Evolutionary conservation across 805 yeast species (phyloP), one percentile per base, ranked within the genome.

Genomic region (Kregervanrija fluxuum): DNA sequence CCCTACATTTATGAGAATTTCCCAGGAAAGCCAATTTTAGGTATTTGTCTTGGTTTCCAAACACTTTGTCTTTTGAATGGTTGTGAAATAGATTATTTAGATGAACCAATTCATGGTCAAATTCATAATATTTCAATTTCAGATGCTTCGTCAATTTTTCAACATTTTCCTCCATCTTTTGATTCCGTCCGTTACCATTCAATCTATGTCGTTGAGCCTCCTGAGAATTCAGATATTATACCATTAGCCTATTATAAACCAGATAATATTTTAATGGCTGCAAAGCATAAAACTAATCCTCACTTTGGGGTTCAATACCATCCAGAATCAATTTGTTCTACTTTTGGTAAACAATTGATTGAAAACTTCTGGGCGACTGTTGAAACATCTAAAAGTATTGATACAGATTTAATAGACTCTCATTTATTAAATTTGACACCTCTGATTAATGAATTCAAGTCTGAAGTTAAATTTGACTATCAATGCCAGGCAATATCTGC

Each of bases 281-380:
- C 75, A 0, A 74, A 67, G 56, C 90, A 86, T 55, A 52, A 40
- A 0, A 14, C 33, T 0, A 63, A 66, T 15, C 97, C 97, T 0
- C 85, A 84, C 67, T 91, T 71, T 60, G 99, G 96, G 0, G 97
- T 93, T 2, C 99, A 93, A 57, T 95, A 90, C 57, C 99, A 93
- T 57, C 99, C 99, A 0, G 99, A 93, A 57, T 88, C 96, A 1
- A 79, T 91, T 35, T 87, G 96, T 54, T 88, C 97, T 0, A 67
- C 71, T 11, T 54, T 66, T 39, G 99, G 99, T 2, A 70, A 57
- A 2, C 54, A 60, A 10, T 60, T 93, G 42, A 61, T 90, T 4
- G 50, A 54, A 9, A 85, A 85, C 57, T 91, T 91, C 59, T 78
- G 82, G 71, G 6, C 33, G 33, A 32, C 5, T 3, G 43, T 37